Evolutionary conservation across 805 yeast species (phyloP).

Genomic region (Zygosaccharomyces lentus): DNA sequence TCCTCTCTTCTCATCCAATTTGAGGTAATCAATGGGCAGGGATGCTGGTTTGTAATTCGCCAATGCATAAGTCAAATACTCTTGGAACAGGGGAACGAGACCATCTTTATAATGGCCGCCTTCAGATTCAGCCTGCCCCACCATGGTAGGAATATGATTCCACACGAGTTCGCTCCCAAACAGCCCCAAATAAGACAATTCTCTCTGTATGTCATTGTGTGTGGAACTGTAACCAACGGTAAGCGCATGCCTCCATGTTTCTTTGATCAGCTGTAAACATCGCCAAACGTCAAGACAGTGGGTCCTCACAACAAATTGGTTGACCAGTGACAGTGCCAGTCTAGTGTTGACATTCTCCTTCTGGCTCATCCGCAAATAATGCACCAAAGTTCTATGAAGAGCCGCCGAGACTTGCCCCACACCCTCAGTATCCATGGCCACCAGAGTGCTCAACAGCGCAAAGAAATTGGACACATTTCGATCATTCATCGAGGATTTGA

Average conservation of each 20-base stretch:
- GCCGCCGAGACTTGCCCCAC: slow-evolving; percentile 18
- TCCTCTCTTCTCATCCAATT: neutral
- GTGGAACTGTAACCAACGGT: slow-evolving; percentile 39
- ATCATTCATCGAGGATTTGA: slow-evolving; percentile 20
- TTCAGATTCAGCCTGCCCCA: slow-evolving; percentile 18
- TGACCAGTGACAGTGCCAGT: slow-evolving; percentile 41
- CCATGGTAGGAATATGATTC: slow-evolving; percentile 21
- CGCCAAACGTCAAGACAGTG: slow-evolving; percentile 40
- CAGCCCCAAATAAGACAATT: slow-evolving; percentile 44
- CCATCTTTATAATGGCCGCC: slow-evolving; percentile 4
- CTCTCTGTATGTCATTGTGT: slow-evolving; percentile 40
- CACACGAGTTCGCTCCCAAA: slow-evolving; percentile 41
- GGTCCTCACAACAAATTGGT: slow-evolving; percentile 41
- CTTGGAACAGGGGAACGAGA: slow-evolving; percentile 10
- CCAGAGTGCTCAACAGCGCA: slow-evolving; percentile 20
- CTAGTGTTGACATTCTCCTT: slow-evolving; percentile 34
- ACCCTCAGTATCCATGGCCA: slow-evolving; percentile 26
- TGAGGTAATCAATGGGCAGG: slow-evolving; percentile 5
- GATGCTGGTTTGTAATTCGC: slow-evolving; percentile 11
- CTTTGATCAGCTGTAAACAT: slow-evolving; percentile 37
- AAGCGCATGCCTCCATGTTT: slow-evolving; percentile 39
- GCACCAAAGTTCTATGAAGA: slow-evolving; percentile 18
- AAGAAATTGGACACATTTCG: slow-evolving; percentile 30
- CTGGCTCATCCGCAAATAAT: slow-evolving; percentile 21
- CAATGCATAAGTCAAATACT: slow-evolving; percentile 18